Base-by-base conservation (phyloP, 495 filamentous ascomycete species). In the Penicillium daleae region DNA sequence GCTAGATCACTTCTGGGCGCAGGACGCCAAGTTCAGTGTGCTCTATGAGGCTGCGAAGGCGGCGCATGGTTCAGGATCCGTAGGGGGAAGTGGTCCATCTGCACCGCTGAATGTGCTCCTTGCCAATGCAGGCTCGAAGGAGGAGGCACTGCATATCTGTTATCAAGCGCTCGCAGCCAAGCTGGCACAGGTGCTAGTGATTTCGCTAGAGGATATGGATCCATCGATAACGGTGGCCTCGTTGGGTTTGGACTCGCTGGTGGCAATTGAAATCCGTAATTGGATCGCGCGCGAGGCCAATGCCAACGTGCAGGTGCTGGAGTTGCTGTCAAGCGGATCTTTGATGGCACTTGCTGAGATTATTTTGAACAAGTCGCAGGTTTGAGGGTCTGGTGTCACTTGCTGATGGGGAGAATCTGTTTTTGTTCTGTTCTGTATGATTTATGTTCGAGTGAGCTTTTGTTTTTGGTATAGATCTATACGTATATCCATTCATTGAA, bases 231-330 rank as follows among this genome's bases (percentile, higher is more conserved):
- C 75, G 17, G 64, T 75, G 17, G 48, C 65, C 22, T 66, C 69
- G 9, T 59, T 72, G 39, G 75, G 76, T 12, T 63, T 78, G n/a
- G 76, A 78, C 51, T 78, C 75, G 6, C 60, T 79, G 33, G 76
- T 79, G 12, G 74, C 74, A 2, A 71, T 78, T 48, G 76, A 79
- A 59, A 66, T 79, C n/a, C 64, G 73, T 0, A 74, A 76, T 44
- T 79, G 76, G 76, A 68, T 78, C 64, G 68, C 69, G 15, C 66
- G 65, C n/a, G 71, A 75, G 64, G 66, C 73, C 17, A 66, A 74
- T 61, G 73, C 75, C 4, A 73, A 77, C 58, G 68, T 76, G 29
- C 71, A 75, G 46, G 70, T 77, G 19, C 56, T 77, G 35, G 74
- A 76, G 49, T 49, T 74, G 35, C 27, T 74, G 52, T 72, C 71